phyloP scores from a whole-genome alignment of 192 early-diverging fungal species.

The Mortierella alpina region DNA sequence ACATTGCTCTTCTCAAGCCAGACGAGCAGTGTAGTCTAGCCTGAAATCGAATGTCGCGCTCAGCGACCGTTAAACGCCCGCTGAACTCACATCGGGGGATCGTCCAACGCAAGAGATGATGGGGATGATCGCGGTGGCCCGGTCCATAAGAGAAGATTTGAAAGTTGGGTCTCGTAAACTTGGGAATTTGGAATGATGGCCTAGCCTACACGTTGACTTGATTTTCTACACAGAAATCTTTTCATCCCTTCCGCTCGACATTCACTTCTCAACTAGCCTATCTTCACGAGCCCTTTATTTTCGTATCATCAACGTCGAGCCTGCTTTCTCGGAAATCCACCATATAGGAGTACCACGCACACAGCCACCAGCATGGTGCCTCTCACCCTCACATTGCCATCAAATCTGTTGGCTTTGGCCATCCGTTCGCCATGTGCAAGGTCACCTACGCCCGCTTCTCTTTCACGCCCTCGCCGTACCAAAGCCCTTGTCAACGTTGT shows the following conservation, averaged over 20 bases:
- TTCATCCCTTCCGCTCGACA: not conserved
- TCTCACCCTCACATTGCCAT: slow-evolving; percentile 19
- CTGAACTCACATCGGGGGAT: too few relatives aligned
- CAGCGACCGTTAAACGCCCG: too few relatives aligned
- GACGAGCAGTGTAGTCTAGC: too few relatives aligned
- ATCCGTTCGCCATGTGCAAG: slow-evolving; percentile 42
- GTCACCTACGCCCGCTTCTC: slow-evolving; percentile 44
- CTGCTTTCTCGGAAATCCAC: not conserved
- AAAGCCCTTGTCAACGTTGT: slow-evolving; percentile 30
- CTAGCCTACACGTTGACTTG: not conserved
- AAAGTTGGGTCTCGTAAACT: slow-evolving; percentile 17
- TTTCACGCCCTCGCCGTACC: slow-evolving; percentile 33
- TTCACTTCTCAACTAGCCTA: not conserved
- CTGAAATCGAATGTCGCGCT: too few relatives aligned
- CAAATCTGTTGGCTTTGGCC: not conserved
- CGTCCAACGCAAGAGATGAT: too few relatives aligned
- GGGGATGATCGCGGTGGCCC: too few relatives aligned
- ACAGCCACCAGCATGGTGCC: slow-evolving; percentile 24
- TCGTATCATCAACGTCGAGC: too few relatives aligned
- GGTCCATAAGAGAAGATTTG: slow-evolving; percentile 21
- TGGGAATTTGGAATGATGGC: slow-evolving; percentile 14
- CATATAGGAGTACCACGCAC: not conserved
- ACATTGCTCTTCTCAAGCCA: too few relatives aligned
- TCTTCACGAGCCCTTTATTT: not conserved
- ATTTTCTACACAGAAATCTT: not conserved